phyloP scores from a whole-genome alignment of 176 grass and related monocot species.

The Triticum turgidum region DNA sequence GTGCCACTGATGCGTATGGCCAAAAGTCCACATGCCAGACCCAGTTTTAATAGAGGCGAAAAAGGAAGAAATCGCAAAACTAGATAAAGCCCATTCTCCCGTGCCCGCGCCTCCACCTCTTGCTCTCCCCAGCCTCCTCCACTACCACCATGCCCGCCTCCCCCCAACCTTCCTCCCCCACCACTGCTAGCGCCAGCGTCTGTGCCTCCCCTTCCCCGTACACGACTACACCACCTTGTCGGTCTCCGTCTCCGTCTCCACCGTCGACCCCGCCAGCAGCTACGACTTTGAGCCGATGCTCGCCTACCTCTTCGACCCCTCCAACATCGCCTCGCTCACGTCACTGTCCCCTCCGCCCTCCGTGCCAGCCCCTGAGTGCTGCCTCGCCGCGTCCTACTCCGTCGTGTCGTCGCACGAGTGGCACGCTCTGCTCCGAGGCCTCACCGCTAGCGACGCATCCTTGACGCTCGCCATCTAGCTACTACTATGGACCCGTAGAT shows the following conservation, averaged over 20 bases:
- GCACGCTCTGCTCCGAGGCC: conserved; percentile 60
- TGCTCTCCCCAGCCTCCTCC: conserved; percentile 27
- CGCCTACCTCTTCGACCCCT: conserved; percentile 44
- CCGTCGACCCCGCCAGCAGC: background rate
- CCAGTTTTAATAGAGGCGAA: background rate
- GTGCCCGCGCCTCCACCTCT: conserved; percentile 27
- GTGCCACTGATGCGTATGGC: too few relatives aligned
- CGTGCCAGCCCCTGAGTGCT: conserved; percentile 37
- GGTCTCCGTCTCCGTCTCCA: background rate
- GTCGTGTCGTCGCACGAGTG: conserved; percentile 58
- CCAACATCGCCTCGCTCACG: background rate
- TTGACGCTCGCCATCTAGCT: conserved; percentile 43
- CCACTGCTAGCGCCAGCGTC: background rate
- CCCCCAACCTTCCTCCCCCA: conserved; percentile 22
- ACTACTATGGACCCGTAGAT: too few relatives aligned
- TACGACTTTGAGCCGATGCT: conserved; percentile 82
- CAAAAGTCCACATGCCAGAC: too few relatives aligned
- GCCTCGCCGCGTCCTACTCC: conserved; percentile 56
- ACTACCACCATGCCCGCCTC: conserved; percentile 28
- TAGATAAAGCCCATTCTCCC: conserved; percentile 32
- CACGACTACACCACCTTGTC: background rate
- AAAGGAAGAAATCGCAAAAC: conserved; percentile 25
- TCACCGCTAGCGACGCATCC: conserved; percentile 55
- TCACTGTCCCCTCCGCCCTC: conserved; percentile 28
- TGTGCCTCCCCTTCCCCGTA: background rate